phyloP scores from a whole-genome alignment of 352 stramenopile species.

The Phytophthora tubulina region DNA sequence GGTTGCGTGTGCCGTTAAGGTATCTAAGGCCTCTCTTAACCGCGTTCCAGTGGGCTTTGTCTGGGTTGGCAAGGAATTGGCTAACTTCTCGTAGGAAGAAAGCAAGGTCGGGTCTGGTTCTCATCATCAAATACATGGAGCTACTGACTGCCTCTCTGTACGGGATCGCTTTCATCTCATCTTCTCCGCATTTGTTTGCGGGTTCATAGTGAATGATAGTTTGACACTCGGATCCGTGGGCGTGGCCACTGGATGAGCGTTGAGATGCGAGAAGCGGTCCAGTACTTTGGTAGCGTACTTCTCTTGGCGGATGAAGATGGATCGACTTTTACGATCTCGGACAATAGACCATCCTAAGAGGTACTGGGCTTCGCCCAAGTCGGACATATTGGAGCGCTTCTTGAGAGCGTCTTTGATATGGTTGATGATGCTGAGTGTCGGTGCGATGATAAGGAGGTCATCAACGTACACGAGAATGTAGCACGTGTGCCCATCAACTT shows the following conservation, averaged over 20 bases:
- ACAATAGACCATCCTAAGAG: constrained; percentile 19
- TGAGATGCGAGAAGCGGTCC: constrained; percentile 25
- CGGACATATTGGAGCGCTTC: constrained; percentile 19
- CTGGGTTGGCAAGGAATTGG: constrained; percentile 30
- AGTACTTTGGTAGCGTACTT: constrained; percentile 32
- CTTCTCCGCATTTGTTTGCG: constrained; percentile 7
- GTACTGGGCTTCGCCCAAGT: constrained; percentile 16
- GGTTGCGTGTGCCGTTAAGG: constrained; percentile 8
- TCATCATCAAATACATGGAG: constrained; percentile 31
- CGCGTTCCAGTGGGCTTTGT: constrained; percentile 25
- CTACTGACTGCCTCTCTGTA: constrained; percentile 29
- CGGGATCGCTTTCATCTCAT: constrained; percentile 25
- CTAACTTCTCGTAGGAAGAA: constrained; percentile 30
- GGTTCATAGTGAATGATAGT: constrained; percentile 2
- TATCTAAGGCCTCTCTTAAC: constrained; percentile 32
- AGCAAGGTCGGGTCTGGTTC: constrained; percentile 21
- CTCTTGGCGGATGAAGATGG: constrained; percentile 24
- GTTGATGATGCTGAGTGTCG: not conserved
- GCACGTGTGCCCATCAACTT: not conserved
- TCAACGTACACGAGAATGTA: not conserved
- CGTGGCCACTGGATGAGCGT: constrained; percentile 13
- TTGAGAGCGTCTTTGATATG: constrained; percentile 20
- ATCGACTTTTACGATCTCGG: constrained; percentile 6
- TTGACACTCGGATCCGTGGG: constrained; percentile 17
- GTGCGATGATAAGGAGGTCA: not conserved